A percentile compares a stretch with the other conserved stretches of the same genome.
Conservation (phyloP, 495 filamentous ascomycete genomes). For the Parathielavia appendiculata region DNA sequence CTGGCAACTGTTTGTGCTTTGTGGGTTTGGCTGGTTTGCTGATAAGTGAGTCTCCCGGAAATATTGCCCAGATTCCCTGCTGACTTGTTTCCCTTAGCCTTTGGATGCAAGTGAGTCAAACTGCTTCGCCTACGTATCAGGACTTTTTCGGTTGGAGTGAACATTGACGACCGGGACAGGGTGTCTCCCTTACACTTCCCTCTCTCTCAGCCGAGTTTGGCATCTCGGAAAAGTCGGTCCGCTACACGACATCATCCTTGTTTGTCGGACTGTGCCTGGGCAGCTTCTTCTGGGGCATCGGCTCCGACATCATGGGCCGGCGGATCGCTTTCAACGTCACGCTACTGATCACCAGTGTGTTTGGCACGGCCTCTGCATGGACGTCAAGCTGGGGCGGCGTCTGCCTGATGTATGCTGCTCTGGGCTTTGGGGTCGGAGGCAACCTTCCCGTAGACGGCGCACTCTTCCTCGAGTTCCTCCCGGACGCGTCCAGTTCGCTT, state of each 20-base stretch:
- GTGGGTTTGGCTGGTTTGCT: constrained; percentile 71
- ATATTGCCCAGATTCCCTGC: background rate
- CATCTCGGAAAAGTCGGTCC: constrained; percentile 46
- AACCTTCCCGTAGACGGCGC: constrained; percentile 80
- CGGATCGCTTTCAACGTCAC: constrained; percentile 75
- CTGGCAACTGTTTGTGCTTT: constrained; percentile 76
- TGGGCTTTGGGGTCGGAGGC: constrained; percentile 56
- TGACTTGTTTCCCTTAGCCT: constrained; percentile 30
- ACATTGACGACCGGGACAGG: constrained; percentile 28
- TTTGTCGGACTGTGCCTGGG: constrained; percentile 63
- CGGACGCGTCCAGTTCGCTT: constrained; percentile 68
- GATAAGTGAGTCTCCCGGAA: constrained; percentile 44
- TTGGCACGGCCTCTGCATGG: constrained; percentile 64
- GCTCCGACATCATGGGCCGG: constrained; percentile 65
- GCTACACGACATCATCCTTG: constrained; percentile 49
- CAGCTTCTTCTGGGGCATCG: constrained; percentile 76
- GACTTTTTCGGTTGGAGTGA: background rate
- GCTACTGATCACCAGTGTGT: constrained; percentile 63
- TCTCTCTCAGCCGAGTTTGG: constrained; percentile 64
- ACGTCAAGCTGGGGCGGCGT: constrained; percentile 64
- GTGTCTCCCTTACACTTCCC: constrained; percentile 70
- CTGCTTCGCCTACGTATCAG: background rate
- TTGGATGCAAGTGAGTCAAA: constrained; percentile 47
- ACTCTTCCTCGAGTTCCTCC: constrained; percentile 74
- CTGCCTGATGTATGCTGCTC: constrained; percentile 45